phyloP scores from a whole-genome alignment of 1,284 basidiomycete species.

The Leccinum holopus region DNA sequence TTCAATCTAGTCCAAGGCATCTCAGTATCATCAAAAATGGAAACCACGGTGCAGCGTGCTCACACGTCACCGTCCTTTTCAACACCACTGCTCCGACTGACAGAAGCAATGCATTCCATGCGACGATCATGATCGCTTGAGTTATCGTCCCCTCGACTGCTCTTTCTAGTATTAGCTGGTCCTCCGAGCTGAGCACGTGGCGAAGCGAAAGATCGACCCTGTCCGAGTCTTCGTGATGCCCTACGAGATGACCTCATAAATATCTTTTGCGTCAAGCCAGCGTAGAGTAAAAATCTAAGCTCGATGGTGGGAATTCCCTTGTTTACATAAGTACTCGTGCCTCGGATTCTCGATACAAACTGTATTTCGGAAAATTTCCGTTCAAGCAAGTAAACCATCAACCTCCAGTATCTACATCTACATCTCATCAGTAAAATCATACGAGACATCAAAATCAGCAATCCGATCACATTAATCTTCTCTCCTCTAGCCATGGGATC shows the following conservation, averaged over 20 bases:
- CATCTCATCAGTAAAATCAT: neutral
- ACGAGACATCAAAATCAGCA: neutral
- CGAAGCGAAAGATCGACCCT: conserved; percentile 7
- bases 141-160: conserved; percentile 5
- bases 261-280: neutral
- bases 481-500: neutral
- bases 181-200: neutral
- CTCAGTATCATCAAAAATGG: conserved; percentile 33
- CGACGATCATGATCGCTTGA: conserved; percentile 17
- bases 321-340: neutral
- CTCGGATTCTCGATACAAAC: too few species aligned
- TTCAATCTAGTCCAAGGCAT: conserved; percentile 51
- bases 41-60: conserved; percentile 30
- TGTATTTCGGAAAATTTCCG: neutral
- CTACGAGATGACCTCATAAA: conserved; percentile 21
- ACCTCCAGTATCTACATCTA: neutral
- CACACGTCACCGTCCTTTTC: conserved; percentile 70
- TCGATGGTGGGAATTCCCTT: neutral
- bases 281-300: neutral
- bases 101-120: conserved; percentile 64
- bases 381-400: neutral
- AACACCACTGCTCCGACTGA: conserved; percentile 70
- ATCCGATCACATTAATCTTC: neutral
- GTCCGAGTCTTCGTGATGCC: conserved; percentile 7
- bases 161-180: neutral